phyloP scores from a whole-genome alignment of 805 yeast genomes.

The Candida namnaoensis region DNA sequence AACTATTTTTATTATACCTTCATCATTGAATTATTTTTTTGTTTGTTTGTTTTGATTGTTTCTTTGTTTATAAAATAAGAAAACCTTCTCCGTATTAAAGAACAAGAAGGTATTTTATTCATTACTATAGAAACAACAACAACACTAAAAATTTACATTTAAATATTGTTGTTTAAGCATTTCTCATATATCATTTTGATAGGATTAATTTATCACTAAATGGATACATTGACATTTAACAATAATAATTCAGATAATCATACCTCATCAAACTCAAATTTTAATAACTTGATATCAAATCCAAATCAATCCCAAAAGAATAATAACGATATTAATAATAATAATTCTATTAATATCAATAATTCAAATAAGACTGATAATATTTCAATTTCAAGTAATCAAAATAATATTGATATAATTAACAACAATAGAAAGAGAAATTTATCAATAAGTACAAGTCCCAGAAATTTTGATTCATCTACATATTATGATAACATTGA shows the following conservation, averaged over 20 bases:
- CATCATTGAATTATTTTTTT: too few species aligned
- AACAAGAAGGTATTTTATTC: too few species aligned
- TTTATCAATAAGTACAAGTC: slow-evolving; percentile 4
- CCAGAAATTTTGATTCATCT: slow-evolving; percentile 7
- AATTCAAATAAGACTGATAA: neutral
- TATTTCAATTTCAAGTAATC: neutral
- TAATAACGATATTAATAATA: neutral
- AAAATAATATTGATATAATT: too few species aligned
- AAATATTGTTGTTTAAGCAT: too few species aligned
- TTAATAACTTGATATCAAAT: neutral
- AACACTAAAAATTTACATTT: too few species aligned
- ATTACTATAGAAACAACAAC: too few species aligned
- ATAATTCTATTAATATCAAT: neutral
- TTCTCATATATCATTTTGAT: too few species aligned
- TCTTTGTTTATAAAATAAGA: too few species aligned
- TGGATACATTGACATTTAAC: slow-evolving; percentile 10
- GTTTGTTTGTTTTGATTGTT: too few species aligned
- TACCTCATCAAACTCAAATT: neutral
- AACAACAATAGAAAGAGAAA: too few species aligned
- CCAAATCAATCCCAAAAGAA: neutral
- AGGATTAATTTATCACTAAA: neutral
- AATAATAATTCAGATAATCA: slow-evolving; percentile 1
- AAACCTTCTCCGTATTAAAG: too few species aligned
- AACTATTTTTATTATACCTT: too few species aligned
- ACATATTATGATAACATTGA: slow-evolving; percentile 2